A percentile compares a stretch with the other conserved stretches of the same genome.
Conservation (phyloP, 257 asterid species). For the Solanum sitiens region DNA sequence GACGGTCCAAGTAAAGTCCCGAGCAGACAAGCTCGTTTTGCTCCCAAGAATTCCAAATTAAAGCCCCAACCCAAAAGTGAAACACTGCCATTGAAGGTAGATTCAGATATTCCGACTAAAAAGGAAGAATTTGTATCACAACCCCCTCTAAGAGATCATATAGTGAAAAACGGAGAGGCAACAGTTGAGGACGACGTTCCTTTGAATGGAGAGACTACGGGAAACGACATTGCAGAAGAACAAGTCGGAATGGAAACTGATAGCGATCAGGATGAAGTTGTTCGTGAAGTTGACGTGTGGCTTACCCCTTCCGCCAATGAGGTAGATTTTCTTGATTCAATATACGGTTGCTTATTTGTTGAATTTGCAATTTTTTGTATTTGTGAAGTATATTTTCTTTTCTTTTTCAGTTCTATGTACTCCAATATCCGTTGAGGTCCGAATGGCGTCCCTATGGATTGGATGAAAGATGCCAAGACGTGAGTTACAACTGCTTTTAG, state of each 20-base stretch:
- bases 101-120: conserved; percentile 7
- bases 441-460: conserved; percentile 81
- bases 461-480: conserved; percentile 63
- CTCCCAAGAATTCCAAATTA: conserved; percentile 53
- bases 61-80: conserved; percentile 13
- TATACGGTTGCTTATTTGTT: not conserved
- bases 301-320: conserved; percentile 34
- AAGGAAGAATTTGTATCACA: conserved; percentile 25
- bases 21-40: conserved; percentile 37
- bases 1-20: conserved; percentile 22
- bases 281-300: conserved; percentile 72
- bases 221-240: not conserved
- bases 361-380: not conserved
- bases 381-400: not conserved
- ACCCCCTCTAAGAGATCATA: not conserved
- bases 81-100: not conserved
- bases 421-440: conserved; percentile 79
- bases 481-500: conserved; percentile 5
- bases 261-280: conserved; percentile 36
- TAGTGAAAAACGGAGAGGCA: not conserved
- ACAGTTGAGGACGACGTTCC: not conserved
- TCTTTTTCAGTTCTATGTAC: conserved; percentile 41
- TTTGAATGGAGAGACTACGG: conserved; percentile 27
- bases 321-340: conserved; percentile 12
- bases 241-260: conserved; percentile 16